Evolutionary conservation across 2,329 filamentous ascomycete genomes (phyloP).

Genomic region (Xylaria sp.): DNA sequence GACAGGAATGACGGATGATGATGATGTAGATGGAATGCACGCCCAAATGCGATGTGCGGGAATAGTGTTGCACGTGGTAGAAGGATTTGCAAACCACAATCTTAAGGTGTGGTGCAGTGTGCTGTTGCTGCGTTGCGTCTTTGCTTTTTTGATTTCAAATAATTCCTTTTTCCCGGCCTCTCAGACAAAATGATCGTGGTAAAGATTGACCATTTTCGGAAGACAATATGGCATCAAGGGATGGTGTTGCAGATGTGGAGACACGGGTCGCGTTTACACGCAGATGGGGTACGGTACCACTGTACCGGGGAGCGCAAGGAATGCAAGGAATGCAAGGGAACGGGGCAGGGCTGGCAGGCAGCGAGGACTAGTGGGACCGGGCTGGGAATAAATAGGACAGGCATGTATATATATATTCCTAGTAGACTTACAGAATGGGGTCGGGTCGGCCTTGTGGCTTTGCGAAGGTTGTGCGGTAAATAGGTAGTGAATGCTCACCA

Average conservation of each 20-base stretch:
- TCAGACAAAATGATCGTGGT: neutral
- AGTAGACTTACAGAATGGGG: neutral
- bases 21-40: neutral
- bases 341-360: neutral
- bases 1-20: neutral
- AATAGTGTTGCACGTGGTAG: neutral
- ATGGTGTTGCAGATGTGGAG: constrained; percentile 15
- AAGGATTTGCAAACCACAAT: neutral
- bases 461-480: neutral
- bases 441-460: too few species aligned
- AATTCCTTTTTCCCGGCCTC: too few species aligned
- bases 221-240: constrained; percentile 4
- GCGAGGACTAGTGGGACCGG: too few species aligned
- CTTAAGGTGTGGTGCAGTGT: too few species aligned
- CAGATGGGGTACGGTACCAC: constrained; percentile 2
- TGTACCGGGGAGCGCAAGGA: neutral
- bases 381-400: neutral
- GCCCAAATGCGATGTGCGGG: neutral
- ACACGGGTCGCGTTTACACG: constrained; percentile 6
- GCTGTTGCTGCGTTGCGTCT: too few species aligned
- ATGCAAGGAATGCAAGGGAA: neutral
- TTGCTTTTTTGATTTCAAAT: too few species aligned
- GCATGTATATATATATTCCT: neutral
- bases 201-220: neutral
- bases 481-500: neutral